Conservation (phyloP, 2,329 filamentous ascomycete genomes). For the Nothophaeocryptopus gaeumannii region DNA sequence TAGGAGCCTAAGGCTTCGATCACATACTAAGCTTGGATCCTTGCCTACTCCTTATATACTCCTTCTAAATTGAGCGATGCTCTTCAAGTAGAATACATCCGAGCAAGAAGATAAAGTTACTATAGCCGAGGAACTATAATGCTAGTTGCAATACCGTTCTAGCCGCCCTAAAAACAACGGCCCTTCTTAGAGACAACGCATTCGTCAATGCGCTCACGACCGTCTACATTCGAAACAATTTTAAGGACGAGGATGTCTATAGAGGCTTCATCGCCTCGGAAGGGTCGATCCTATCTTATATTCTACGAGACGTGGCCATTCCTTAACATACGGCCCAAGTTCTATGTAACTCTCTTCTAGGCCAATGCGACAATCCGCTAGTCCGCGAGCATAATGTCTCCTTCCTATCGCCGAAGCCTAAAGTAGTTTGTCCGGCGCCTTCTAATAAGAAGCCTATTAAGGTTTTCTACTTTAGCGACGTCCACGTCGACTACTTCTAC, state of each 20-base stretch:
- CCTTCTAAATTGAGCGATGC: too few species aligned
- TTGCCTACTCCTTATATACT: too few species aligned
- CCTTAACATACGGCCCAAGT: constrained; percentile 51
- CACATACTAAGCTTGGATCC: too few species aligned
- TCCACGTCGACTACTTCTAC: constrained; percentile 58
- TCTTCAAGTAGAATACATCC: too few species aligned
- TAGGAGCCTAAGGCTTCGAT: too few species aligned
- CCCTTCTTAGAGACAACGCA: constrained; percentile 42
- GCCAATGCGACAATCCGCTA: constrained; percentile 52
- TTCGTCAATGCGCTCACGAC: constrained; percentile 41
- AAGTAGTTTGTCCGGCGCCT: constrained; percentile 40
- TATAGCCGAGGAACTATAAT: too few species aligned
- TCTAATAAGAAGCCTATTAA: constrained; percentile 50
- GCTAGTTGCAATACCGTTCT: constrained; percentile 25
- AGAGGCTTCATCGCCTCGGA: constrained; percentile 52
- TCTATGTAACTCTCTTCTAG: constrained; percentile 55
- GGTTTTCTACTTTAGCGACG: constrained; percentile 60
- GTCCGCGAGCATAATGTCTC: constrained; percentile 45
- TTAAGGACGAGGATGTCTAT: constrained; percentile 57
- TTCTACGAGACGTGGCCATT: constrained; percentile 48
- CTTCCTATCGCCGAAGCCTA: constrained; percentile 43
- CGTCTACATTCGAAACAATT: constrained; percentile 36
- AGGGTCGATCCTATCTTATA: constrained; percentile 53
- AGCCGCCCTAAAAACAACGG: constrained; percentile 44
- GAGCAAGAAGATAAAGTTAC: too few species aligned